These are phyloP conservation scores for Rhododendron ferrugineum DNA, from an alignment of 148 eudicot genomes.

Conservation along the genomic window DNA sequence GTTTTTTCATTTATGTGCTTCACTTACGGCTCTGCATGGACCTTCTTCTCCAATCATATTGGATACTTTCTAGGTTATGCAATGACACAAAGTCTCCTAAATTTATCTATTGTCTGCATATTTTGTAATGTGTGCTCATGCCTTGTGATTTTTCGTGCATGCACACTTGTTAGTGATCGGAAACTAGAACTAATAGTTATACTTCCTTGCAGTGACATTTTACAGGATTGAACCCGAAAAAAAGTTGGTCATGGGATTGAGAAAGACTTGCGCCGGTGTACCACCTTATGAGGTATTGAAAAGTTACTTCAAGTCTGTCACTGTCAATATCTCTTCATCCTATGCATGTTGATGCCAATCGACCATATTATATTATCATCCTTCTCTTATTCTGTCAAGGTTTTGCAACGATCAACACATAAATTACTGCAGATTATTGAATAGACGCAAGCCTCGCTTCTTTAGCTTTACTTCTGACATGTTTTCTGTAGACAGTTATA, in stretches of 20 bases:
- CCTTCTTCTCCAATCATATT: not conserved
- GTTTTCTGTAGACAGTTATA: not conserved
- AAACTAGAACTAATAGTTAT: not conserved
- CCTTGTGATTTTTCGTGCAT: not conserved
- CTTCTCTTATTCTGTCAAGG: not conserved
- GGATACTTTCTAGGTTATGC: not conserved
- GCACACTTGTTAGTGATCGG: not conserved
- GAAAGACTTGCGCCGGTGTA: conserved; percentile 19
- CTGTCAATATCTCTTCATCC: not conserved
- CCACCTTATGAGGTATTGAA: conserved; percentile 19
- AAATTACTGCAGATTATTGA: no score
- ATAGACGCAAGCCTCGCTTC: not conserved
- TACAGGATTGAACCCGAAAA: conserved; percentile 35
- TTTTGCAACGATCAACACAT: not conserved
- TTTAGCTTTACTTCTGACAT: not conserved
- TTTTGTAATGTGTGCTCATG: not conserved
- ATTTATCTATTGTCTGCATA: not conserved
- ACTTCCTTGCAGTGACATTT: conserved; percentile 31
- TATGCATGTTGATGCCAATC: not conserved
- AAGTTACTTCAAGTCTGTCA: not conserved
- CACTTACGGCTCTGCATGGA: not conserved
- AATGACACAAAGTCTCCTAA: not conserved
- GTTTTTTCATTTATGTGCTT: not conserved
- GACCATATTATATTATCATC: not conserved
- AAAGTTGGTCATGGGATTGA: conserved; percentile 32